Percentiles rank a stretch among this genome's conserved stretches.
These are phyloP conservation scores for Anthracocystis panici-leucophaei DNA, from an alignment of 1,284 basidiomycete genomes.

Conservation along the genomic window DNA sequence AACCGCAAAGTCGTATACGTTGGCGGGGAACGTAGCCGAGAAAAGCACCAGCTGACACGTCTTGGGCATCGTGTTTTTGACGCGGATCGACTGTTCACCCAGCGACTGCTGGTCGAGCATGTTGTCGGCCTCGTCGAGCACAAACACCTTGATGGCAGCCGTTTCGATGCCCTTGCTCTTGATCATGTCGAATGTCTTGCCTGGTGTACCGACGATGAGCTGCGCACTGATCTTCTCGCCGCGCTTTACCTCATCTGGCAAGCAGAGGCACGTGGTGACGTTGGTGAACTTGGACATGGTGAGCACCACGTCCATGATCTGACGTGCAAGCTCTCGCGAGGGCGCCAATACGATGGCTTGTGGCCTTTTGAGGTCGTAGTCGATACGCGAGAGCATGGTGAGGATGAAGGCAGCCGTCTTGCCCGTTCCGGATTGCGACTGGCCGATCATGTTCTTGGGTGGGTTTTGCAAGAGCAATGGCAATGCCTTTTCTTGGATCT, in stretches of 20 bases:
- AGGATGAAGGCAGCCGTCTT: conserved; percentile 99
- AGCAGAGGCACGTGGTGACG: conserved; percentile 92
- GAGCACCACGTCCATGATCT: conserved; percentile 94
- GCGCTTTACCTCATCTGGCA: conserved; percentile 80
- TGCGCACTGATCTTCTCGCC: conserved; percentile 85
- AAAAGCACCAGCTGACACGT: conserved; percentile 91
- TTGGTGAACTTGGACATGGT: conserved; percentile 95
- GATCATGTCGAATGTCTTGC: conserved; percentile 88
- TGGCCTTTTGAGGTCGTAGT: conserved; percentile 83
- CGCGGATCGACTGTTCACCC: conserved; percentile 93
- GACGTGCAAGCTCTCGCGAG: conserved; percentile 94
- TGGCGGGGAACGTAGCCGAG: conserved; percentile 96
- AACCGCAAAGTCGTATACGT: conserved; percentile 87
- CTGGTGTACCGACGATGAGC: conserved; percentile 94
- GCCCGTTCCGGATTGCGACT: conserved; percentile 98
- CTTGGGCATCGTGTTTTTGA: conserved; percentile 82
- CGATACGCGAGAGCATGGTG: conserved; percentile 94
- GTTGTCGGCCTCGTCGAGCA: conserved; percentile 98
- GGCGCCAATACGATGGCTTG: conserved; percentile 76
- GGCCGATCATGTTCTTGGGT: conserved; percentile 97
- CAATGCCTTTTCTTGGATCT: conserved; percentile 97
- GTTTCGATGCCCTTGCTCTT: conserved; percentile 74
- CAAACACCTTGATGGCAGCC: conserved; percentile 87
- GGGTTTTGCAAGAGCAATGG: conserved; percentile 91
- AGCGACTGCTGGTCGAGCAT: conserved; percentile 96